Percentiles rank a stretch among this genome's conserved stretches.
Conservation (phyloP, 495 filamentous ascomycete species). For the Penicillium subrubescens region DNA sequence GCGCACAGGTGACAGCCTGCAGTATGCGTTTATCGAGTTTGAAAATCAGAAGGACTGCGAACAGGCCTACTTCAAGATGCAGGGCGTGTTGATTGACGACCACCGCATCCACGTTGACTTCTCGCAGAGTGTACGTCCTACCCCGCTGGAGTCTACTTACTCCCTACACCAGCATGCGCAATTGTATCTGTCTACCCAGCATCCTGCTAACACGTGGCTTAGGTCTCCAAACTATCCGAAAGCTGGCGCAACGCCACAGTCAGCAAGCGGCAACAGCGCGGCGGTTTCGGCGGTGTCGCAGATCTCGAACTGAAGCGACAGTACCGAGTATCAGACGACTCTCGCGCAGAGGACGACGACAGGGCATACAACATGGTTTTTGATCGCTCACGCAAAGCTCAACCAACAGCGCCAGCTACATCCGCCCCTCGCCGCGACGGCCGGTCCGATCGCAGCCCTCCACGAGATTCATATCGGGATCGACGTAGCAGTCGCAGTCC, state of each 20-base stretch:
- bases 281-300: slow-evolving; percentile 88
- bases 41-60: slow-evolving; percentile 90
- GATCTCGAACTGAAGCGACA: slow-evolving; percentile 87
- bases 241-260: slow-evolving; percentile 89
- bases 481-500: slow-evolving; percentile 56
- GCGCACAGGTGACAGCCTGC: slow-evolving; percentile 89
- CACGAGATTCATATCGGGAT: slow-evolving; percentile 27
- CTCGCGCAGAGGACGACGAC: slow-evolving; percentile 53
- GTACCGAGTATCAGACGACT: slow-evolving; percentile 71
- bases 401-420: slow-evolving; percentile 8
- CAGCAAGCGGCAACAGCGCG: slow-evolving; percentile 69
- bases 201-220: slow-evolving; percentile 25
- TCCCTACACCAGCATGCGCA: not conserved
- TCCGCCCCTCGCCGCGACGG: slow-evolving; percentile 17
- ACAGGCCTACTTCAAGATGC: slow-evolving; percentile 98
- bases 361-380: slow-evolving; percentile 79
- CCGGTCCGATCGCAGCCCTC: slow-evolving; percentile 28
- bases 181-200: not conserved
- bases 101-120: slow-evolving; percentile 98
- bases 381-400: slow-evolving; percentile 62
- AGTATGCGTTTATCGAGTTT: slow-evolving; percentile 98
- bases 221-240: slow-evolving; percentile 84
- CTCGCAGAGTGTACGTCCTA: slow-evolving; percentile 79
- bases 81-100: slow-evolving; percentile 93
- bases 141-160: not conserved